Base-by-base conservation (phyloP, 2,329 filamentous ascomycete species). In the Verticillium tricorpus region DNA sequence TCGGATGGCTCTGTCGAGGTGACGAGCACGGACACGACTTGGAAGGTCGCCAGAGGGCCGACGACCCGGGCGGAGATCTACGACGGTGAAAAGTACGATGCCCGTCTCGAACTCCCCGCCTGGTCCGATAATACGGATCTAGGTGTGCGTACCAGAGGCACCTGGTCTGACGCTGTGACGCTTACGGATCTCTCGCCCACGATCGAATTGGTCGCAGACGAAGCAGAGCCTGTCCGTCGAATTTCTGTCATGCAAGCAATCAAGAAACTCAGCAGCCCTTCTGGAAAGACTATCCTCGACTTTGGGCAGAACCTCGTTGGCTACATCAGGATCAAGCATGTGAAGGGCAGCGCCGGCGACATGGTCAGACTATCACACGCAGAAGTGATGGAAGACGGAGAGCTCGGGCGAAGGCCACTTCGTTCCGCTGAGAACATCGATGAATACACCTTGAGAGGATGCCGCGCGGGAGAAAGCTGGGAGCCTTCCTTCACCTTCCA, bases 401-500 rank as follows among this genome's bases (percentile, higher is more conserved):
- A 81, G 62, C 66, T 80, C 0, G 72, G 34, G 70, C 1, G 34
- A 35, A 9, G 34, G 34, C 34, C 34, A 11, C 34, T 35, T 11
- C 34, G 34, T 3, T 35, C 34, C 14, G 34, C 34, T 2, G 9
- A 35, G 34, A 35, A 14, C 34, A 35, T 35, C 2, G 34, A 35
- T 11, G 34, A 35, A 35, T 35, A 35, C 34, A 35, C 34, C 14
- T 12, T 35, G 34, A 35, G 14, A 14, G 34, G 34, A 35, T 11
- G 34, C 8, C 4, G 2, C 9, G 34, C 9, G 3, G 34, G 34
- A 35, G 34, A 35, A 14, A 11, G 9, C 34, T 35, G 34, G 74
- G 68, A 76, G 15, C 81, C 83, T 0, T 68, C 72, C 1, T 83
- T 82, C 64, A 84, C 82, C 0, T 84, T 80, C 40, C 82, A 82